phyloP scores from a whole-genome alignment of 2,329 filamentous ascomycete genomes.

The Xylogone sp. region DNA sequence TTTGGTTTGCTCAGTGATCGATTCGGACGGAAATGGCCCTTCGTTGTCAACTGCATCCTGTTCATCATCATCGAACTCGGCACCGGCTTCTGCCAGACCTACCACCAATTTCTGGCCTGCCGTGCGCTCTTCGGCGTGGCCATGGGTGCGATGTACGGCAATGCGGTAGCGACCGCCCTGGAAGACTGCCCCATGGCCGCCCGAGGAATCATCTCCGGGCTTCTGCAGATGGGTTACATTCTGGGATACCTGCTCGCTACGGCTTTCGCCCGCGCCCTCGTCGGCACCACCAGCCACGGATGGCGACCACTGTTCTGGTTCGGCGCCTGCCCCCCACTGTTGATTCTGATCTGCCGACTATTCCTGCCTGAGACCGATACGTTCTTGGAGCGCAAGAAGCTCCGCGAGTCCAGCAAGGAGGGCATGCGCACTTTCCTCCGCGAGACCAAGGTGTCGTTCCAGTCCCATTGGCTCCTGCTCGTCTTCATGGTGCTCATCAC shows the following conservation, averaged over 20 bases:
- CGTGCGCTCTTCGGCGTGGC: conserved; percentile 70
- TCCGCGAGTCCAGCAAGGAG: conserved; percentile 56
- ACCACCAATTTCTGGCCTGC: conserved; percentile 57
- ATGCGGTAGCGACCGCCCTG: conserved; percentile 70
- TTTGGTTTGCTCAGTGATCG: conserved; percentile 54
- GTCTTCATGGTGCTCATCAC: conserved; percentile 81
- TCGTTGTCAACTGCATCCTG: conserved; percentile 68
- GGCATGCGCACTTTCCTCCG: conserved; percentile 65
- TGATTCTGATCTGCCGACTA: conserved; percentile 77
- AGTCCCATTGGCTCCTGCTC: conserved; percentile 75
- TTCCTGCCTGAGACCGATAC: conserved; percentile 75
- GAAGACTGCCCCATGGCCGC: conserved; percentile 40
- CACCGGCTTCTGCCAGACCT: conserved; percentile 4
- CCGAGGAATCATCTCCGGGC: conserved; percentile 2
- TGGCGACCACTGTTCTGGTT: conserved; percentile 93
- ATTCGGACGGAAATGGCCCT: conserved; percentile 64
- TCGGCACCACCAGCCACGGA: conserved; percentile 71
- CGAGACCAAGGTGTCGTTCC: conserved; percentile 75
- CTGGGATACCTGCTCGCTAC: conserved; percentile 4
- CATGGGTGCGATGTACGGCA: conserved; percentile 75
- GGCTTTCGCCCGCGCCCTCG: conserved; percentile 52
- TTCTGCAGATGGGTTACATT: conserved; percentile 2
- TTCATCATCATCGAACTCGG: conserved; percentile 66
- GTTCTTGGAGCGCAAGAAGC: conserved; percentile 62
- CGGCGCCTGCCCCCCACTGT: conserved; percentile 71